Base-by-base conservation (phyloP, 352 stramenopile genomes). In the Phytophthora pistaciae region DNA sequence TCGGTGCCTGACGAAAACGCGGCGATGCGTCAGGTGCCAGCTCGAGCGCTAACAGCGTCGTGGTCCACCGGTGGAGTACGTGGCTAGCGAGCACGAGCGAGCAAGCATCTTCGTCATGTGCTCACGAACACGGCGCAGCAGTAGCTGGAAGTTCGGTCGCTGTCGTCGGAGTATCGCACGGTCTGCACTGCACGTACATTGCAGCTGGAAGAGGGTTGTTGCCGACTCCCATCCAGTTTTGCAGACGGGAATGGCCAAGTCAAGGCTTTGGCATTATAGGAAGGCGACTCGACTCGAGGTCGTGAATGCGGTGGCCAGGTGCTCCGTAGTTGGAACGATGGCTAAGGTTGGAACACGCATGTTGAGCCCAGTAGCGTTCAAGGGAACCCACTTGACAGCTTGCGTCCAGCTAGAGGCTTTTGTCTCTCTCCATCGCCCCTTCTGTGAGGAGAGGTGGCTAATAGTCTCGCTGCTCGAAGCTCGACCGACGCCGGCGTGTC, bases 401-500 rank as follows among this genome's bases (percentile, higher is more conserved):
- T 44, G 20, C 31, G 54, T 31, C 54, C 54, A 60, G 29, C 54
- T 46, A 16, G 9, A 27, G 29, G 53, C 29, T 59, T 29, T 21
- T 7, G 29, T 31, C 27, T 29, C 13, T 10, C 48, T 6, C 20
- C 48, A 23, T 23, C 18, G 48, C 48, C 20, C 31, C 20, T 54
- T 54, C 48, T 54, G 21, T 10, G 10, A 18, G 3, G 20, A 21
- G 27, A 54, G 48, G 29, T n/a, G n/a, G n/a, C n/a, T n/a, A n/a
- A n/a, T n/a, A n/a, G n/a, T 54, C 20, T 54, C 20, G 48, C 20
- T 54, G 48, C 48, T 54, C 48, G 48, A 54, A 16, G 48, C 48
- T 29, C 20, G 42, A 21, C 38, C 27, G 27, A 29, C 27, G 27
- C 27, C 27, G 27, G 27, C 27, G 27, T 29, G 27, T 29, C 27